A percentile compares a stretch with the other conserved stretches of the same genome.
Conservation (phyloP, 805 yeast genomes). For the Yarrowia hollandica region DNA sequence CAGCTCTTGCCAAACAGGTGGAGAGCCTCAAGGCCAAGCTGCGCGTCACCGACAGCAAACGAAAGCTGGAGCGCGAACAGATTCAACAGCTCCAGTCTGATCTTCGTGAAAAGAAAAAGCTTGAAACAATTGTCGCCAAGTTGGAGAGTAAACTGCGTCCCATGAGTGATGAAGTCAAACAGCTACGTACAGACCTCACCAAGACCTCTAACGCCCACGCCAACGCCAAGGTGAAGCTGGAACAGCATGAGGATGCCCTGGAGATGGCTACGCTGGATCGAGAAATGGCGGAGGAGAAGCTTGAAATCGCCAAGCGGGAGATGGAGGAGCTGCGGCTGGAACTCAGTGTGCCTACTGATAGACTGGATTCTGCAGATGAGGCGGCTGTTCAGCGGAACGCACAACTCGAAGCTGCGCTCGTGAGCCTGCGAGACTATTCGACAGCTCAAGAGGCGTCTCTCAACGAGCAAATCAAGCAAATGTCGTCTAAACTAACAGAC, state of each 20-base stretch:
- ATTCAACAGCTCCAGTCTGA: constrained; percentile 34
- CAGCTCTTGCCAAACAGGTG: constrained; percentile 31
- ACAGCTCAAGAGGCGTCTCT: constrained; percentile 34
- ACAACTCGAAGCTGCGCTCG: constrained; percentile 48
- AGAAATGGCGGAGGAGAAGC: constrained; percentile 43
- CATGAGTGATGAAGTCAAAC: constrained; percentile 39
- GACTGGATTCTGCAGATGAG: background rate
- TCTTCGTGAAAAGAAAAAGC: constrained; percentile 33
- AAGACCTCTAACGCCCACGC: constrained; percentile 5
- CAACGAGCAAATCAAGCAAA: constrained; percentile 32
- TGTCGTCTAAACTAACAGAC: constrained; percentile 32
- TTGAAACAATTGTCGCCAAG: constrained; percentile 38
- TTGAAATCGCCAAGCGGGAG: constrained; percentile 36
- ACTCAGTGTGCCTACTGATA: constrained; percentile 31
- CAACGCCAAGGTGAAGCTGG: constrained; percentile 31
- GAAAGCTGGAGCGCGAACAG: constrained; percentile 37
- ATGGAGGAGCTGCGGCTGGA: constrained; percentile 36
- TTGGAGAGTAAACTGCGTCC: constrained; percentile 39
- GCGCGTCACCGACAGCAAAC: constrained; percentile 35
- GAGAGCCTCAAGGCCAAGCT: constrained; percentile 36
- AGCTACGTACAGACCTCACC: constrained; percentile 33
- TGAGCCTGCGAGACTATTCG: constrained; percentile 41
- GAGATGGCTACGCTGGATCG: constrained; percentile 42
- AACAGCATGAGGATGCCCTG: constrained; percentile 37
- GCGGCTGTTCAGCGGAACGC: constrained; percentile 40